Evolutionary conservation across 345 rosid species (phyloP).

Genomic region (Bruguiera gymnorhiza): DNA sequence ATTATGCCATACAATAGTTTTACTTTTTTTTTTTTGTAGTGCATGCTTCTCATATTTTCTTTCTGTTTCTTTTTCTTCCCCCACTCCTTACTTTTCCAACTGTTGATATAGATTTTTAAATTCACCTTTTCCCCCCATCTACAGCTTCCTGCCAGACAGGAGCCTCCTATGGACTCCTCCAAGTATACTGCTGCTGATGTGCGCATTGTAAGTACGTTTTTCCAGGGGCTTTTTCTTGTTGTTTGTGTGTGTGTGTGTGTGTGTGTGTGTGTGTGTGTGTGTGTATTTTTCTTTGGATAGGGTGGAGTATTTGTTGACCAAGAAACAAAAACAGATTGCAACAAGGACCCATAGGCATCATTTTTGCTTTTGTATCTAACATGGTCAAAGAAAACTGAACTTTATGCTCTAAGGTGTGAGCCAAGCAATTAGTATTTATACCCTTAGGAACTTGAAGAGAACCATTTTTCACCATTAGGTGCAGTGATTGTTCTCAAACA

Average conservation of each 20-base stretch:
- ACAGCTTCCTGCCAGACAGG: conserved; percentile 81
- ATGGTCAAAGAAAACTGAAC: no score
- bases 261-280: no score
- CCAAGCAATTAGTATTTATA: no score
- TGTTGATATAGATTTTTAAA: neutral
- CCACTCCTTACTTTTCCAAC: neutral
- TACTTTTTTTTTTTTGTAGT: conserved; percentile 2
- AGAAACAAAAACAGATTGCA: neutral
- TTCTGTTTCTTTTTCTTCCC: neutral
- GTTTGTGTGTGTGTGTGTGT: no score
- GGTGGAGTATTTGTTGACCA: neutral
- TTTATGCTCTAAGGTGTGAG: no score
- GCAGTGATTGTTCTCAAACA: no score
- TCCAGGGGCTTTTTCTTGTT: neutral
- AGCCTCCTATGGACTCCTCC: conserved; percentile 67
- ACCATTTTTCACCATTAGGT: no score
- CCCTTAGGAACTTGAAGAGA: no score
- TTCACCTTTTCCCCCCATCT: conserved; percentile 14
- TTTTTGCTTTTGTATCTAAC: no score
- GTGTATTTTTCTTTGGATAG: neutral
- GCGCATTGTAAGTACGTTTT: conserved; percentile 73
- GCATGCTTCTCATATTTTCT: neutral
- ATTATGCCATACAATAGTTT: neutral
- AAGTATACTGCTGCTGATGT: conserved; percentile 95
- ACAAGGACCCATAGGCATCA: no score